Evolutionary conservation across 805 yeast species (phyloP), one percentile per base, ranked within the genome.

Genomic region (Metschnikowia koreensis): DNA sequence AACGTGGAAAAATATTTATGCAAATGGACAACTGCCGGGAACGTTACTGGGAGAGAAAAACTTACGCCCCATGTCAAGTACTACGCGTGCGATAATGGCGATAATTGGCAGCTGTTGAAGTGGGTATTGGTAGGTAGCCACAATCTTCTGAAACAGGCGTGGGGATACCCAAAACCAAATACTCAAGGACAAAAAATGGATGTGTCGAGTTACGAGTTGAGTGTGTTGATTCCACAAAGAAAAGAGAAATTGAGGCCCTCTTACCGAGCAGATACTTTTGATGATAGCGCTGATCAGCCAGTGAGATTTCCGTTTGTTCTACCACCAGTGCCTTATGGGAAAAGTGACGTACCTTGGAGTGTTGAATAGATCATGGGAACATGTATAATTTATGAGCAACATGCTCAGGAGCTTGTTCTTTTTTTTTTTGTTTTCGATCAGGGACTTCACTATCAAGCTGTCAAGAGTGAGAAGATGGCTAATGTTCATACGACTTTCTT

Each of bases 81-180:
- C 33, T 82, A 86, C 59, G 61, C 81, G 52, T 76, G 81, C 55
- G 77, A 72, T 48, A 77, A 84, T 11, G 77, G 76, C 4, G 82
- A 81, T 57, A 60, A 74, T 46, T 81, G 77, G 65, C 59, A 67
- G 36, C 68, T 80, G 2, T 63, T 87, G 6, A 77, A 80, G 46
- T 89, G 96, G 96, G 77, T 84, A 16, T 64, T 87, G 38, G 73
- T 87, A 62, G 87, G 94, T 0, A 84, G 91, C 44, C 87, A 89
- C 33, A 89, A 89, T 61, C 61, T 88, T 39, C 84, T 92, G 33
- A 81, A 81, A 49, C 86, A 82, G 53, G 96, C 96, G 1, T 89
- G 96, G 96, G 96, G 96, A 0, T 68, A 63, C 6, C 69, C 62
- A 43, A 40, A 49, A 34, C 52, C 61, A 50, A 56, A 53, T 11